A percentile compares a stretch with the other conserved stretches of the same genome.
Conservation (phyloP, 306 rosid genomes). For the Ammopiptanthus mongolicus region DNA sequence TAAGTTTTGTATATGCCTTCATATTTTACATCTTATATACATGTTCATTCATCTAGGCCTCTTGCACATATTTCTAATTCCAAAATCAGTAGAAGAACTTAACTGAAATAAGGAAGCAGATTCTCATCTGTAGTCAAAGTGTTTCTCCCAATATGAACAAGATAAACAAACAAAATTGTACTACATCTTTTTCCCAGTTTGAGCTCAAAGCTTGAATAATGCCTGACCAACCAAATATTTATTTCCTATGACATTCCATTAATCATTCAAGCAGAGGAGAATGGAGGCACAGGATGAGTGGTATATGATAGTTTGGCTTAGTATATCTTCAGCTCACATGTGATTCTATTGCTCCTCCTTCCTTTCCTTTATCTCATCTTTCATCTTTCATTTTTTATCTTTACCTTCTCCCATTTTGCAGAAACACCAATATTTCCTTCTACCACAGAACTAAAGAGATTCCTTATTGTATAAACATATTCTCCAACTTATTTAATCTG, state of each 20-base stretch:
- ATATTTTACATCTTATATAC: constrained; percentile 11
- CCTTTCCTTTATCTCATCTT: too few relatives aligned
- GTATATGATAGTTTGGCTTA: constrained; percentile 37
- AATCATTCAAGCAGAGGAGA: constrained; percentile 31
- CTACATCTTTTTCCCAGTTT: constrained; percentile 1
- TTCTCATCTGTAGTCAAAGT: constrained; percentile 15
- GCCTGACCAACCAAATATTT: background rate
- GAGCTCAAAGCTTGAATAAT: constrained; percentile 19
- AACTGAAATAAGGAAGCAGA: constrained; percentile 24
- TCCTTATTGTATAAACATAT: background rate
- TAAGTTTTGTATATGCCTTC: too few relatives aligned
- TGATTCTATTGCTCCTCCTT: background rate
- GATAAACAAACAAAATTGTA: constrained; percentile 35
- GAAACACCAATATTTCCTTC: background rate
- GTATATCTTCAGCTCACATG: background rate
- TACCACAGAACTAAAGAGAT: background rate
- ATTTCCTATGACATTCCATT: constrained; percentile 15
- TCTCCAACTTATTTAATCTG: background rate
- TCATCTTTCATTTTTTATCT: constrained; percentile 1
- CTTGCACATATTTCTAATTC: background rate
- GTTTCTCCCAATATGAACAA: constrained; percentile 25
- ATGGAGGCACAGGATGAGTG: constrained; percentile 41
- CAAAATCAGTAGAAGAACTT: background rate
- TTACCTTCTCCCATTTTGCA: constrained; percentile 4
- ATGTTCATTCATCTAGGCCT: background rate